These are phyloP conservation scores for Wickerhamomyces ciferrii DNA, from an alignment of 805 yeast genomes.

Conservation along the genomic window DNA sequence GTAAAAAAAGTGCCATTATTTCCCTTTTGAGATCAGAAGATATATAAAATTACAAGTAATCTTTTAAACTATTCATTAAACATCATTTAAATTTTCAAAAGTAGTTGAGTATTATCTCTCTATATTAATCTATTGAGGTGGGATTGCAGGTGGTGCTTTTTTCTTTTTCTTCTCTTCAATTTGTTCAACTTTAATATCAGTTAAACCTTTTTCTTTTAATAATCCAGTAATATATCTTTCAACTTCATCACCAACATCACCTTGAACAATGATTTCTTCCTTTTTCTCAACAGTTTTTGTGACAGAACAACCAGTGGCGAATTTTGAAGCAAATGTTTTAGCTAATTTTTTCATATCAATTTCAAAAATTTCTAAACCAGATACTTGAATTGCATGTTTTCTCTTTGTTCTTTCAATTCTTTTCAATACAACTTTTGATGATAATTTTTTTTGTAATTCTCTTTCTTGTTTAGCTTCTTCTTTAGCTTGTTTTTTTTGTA, in stretches of 20 bases:
- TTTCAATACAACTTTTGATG: slow-evolving; percentile 79
- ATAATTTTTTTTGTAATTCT: slow-evolving; percentile 69
- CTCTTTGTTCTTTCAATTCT: slow-evolving; percentile 87
- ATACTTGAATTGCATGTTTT: slow-evolving; percentile 79
- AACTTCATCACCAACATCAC: slow-evolving; percentile 91
- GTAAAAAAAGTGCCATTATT: too few species aligned
- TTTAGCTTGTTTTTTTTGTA: slow-evolving; percentile 79
- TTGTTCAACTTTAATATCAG: slow-evolving; percentile 84
- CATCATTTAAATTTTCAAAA: too few species aligned
- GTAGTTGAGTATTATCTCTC: not conserved
- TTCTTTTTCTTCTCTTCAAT: slow-evolving; percentile 78
- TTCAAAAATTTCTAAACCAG: slow-evolving; percentile 84
- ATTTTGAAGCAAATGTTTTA: slow-evolving; percentile 87
- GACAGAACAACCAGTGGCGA: slow-evolving; percentile 94
- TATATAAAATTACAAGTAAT: too few species aligned
- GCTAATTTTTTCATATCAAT: slow-evolving; percentile 87
- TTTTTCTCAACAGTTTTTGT: slow-evolving; percentile 86
- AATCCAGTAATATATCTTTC: slow-evolving; percentile 67
- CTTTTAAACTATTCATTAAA: too few species aligned
- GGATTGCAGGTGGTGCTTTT: slow-evolving; percentile 29
- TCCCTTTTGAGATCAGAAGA: too few species aligned
- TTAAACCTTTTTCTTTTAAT: slow-evolving; percentile 75
- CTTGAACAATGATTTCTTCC: slow-evolving; percentile 89
- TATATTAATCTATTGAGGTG: not conserved
- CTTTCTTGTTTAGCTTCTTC: slow-evolving; percentile 83